Percentiles rank a stretch among this genome's conserved stretches.
These are phyloP conservation scores for Saccharum hybrid DNA, from an alignment of 202 grass and related monocot genomes.

Conservation along the genomic window DNA sequence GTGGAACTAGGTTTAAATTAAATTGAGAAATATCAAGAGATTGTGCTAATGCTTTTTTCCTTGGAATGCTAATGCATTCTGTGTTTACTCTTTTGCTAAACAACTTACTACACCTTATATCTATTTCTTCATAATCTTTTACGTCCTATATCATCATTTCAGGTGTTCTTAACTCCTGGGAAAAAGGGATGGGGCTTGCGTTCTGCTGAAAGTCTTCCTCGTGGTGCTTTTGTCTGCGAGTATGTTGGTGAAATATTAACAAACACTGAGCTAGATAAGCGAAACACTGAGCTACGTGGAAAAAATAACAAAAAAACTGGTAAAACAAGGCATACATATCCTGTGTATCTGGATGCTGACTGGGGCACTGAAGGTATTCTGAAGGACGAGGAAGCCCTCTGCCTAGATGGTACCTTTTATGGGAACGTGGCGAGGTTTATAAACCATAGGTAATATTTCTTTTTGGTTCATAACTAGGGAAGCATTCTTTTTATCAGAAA, in stretches of 20 bases:
- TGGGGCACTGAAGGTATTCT: constrained; percentile 79
- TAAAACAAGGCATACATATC: constrained; percentile 70
- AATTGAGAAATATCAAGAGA: too few relatives aligned
- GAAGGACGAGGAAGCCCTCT: constrained; percentile 85
- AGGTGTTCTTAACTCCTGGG: constrained; percentile 82
- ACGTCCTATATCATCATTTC: constrained; percentile 25
- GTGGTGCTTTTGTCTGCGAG: constrained; percentile 87
- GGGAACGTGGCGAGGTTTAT: constrained; percentile 93
- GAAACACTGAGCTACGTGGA: constrained; percentile 15
- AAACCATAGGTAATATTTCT: constrained; percentile 79
- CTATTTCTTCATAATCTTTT: constrained; percentile 18
- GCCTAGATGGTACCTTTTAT: constrained; percentile 88
- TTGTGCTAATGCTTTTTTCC: too few relatives aligned
- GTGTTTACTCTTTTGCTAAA: constrained; percentile 8
- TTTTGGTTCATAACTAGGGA: background rate
- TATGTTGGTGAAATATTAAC: constrained; percentile 95
- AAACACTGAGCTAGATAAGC: constrained; percentile 80
- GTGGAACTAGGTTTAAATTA: too few relatives aligned
- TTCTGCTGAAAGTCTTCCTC: constrained; percentile 61
- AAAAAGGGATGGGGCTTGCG: constrained; percentile 86
- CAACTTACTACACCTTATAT: constrained; percentile 5
- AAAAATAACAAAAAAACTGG: constrained; percentile 39
- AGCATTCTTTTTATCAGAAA: background rate
- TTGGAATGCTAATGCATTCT: constrained; percentile 10
- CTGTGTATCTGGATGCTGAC: constrained; percentile 77